Evolutionary conservation across 2,329 filamentous ascomycete genomes (phyloP).

Genomic region (Biscogniauxia marginata): DNA sequence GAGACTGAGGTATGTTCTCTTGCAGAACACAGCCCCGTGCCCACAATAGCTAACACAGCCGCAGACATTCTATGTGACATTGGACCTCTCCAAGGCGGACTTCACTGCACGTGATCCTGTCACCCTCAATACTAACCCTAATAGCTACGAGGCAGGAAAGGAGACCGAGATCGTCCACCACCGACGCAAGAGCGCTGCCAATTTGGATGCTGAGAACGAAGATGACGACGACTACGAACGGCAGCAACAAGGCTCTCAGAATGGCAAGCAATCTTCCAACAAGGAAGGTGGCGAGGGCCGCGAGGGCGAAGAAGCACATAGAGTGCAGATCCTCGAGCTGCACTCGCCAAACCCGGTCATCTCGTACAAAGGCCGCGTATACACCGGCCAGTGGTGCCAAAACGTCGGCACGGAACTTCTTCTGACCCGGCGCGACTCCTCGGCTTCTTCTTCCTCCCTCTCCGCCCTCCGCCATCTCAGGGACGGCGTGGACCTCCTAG

Average conservation of each 20-base stretch:
- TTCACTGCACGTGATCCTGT: constrained; percentile 48
- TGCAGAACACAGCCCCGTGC: not conserved
- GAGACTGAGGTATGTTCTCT: constrained; percentile 54
- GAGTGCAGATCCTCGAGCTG: constrained; percentile 80
- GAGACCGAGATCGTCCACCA: constrained; percentile 23
- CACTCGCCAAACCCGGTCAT: constrained; percentile 75
- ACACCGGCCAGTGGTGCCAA: constrained; percentile 77
- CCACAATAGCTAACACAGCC: not conserved
- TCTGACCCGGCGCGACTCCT: constrained; percentile 53
- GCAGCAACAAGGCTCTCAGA: not conserved
- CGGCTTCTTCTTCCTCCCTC: constrained; percentile 35
- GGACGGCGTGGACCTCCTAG: constrained; percentile 67
- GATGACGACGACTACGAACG: constrained; percentile 18
- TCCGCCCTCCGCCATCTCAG: constrained; percentile 51
- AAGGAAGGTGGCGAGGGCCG: not conserved
- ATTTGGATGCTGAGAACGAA: constrained; percentile 26
- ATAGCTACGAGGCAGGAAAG: constrained; percentile 47
- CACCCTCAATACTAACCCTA: constrained; percentile 38
- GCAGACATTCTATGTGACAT: constrained; percentile 62
- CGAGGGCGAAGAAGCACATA: constrained; percentile 30
- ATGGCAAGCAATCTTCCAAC: not conserved
- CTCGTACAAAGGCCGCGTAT: constrained; percentile 75
- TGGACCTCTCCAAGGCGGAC: constrained; percentile 62
- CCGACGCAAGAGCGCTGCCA: constrained; percentile 14
- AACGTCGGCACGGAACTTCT: constrained; percentile 83